These are phyloP conservation scores for Apiotrichum laibachii DNA, from an alignment of 1,284 basidiomycete genomes.

Conservation along the genomic window DNA sequence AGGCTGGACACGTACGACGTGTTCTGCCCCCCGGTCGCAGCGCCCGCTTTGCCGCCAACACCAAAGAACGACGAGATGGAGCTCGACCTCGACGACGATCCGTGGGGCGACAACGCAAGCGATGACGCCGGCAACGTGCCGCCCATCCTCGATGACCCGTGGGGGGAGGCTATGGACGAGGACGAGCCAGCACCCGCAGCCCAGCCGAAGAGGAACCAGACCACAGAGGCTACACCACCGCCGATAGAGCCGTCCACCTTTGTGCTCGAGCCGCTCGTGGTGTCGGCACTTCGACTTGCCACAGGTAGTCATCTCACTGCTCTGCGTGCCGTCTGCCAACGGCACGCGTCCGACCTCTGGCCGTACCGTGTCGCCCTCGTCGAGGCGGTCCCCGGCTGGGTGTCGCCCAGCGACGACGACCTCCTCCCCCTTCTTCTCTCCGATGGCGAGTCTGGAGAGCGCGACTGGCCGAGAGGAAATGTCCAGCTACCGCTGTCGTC, in stretches of 20 bases:
- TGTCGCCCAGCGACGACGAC: constrained; percentile 57
- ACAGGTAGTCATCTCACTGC: constrained; percentile 61
- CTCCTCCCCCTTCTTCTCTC: constrained; percentile 65
- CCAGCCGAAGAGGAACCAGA: not conserved
- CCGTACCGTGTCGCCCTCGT: constrained; percentile 68
- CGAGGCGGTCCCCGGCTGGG: constrained; percentile 69
- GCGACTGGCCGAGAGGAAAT: constrained; percentile 16
- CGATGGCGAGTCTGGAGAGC: constrained; percentile 57
- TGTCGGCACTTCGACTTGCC: constrained; percentile 65
- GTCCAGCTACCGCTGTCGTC: not conserved
- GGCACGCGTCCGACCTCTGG: constrained; percentile 62
- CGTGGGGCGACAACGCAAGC: constrained; percentile 63
- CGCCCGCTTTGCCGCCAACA: not conserved
- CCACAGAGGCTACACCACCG: constrained; percentile 12
- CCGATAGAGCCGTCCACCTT: constrained; percentile 56
- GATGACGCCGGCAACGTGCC: constrained; percentile 8
- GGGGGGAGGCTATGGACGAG: constrained; percentile 28
- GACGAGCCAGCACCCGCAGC: not conserved
- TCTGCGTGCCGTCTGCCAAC: constrained; percentile 60
- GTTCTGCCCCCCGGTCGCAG: constrained; percentile 9
- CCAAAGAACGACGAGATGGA: not conserved
- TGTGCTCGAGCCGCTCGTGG: constrained; percentile 60
- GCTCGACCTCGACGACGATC: constrained; percentile 60
- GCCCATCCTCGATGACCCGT: constrained; percentile 30
- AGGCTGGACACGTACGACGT: constrained; percentile 22